Conservation (phyloP, 768 basidiomycete genomes). For the Amanita molliuscula region DNA sequence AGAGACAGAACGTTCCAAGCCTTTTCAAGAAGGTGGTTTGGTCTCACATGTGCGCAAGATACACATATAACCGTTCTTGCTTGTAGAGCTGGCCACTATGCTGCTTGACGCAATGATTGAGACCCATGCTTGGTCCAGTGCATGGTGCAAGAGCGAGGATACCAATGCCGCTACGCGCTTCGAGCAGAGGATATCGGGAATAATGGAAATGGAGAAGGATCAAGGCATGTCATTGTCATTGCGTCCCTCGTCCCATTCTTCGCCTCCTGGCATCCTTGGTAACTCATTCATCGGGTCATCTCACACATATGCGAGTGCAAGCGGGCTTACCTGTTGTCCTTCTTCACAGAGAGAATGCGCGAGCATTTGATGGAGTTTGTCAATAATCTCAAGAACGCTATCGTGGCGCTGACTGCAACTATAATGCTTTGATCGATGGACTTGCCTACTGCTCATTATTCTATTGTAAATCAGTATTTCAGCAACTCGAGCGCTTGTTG, state of each 20-base stretch:
- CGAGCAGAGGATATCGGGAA: conserved; percentile 23
- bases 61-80: too few species aligned
- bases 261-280: conserved; percentile 8
- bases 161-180: conserved; percentile 22
- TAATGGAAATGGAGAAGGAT: conserved; percentile 30
- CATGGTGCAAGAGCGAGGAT: conserved; percentile 27
- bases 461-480: neutral
- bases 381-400: conserved; percentile 25
- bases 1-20: conserved; percentile 20
- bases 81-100: conserved; percentile 24
- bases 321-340: neutral
- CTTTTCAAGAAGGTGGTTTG: conserved; percentile 24
- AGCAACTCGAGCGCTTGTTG: neutral
- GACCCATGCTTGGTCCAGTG: conserved; percentile 31
- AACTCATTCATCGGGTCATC: neutral
- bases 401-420: conserved; percentile 23
- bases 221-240: conserved; percentile 33
- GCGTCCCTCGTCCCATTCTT: conserved; percentile 13
- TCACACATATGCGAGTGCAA: neutral
- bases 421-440: neutral
- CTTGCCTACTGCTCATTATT: neutral
- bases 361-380: conserved; percentile 27
- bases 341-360: conserved; percentile 27
- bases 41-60: conserved; percentile 9
- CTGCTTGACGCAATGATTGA: conserved; percentile 29